Conservation (phyloP, 192 early-diverging fungal genomes). For the Linnemannia exigua region DNA sequence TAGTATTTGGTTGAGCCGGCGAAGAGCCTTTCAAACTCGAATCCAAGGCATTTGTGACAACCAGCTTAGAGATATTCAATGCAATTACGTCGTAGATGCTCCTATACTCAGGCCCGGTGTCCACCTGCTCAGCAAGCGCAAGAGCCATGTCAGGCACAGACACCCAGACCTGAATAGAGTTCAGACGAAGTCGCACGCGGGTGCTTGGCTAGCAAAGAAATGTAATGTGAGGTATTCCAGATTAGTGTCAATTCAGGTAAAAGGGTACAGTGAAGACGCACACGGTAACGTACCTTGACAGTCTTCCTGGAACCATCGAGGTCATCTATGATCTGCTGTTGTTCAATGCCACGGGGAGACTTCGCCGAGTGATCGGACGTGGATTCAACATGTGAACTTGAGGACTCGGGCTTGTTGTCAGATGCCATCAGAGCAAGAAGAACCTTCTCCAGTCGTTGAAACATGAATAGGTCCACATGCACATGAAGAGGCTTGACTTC, state of each 20-base stretch:
- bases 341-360: constrained; percentile 16
- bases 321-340: constrained; percentile 57
- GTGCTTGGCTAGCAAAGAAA: constrained; percentile 18
- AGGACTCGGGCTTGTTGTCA: neutral
- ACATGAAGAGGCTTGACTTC: constrained; percentile 65
- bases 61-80: constrained; percentile 40
- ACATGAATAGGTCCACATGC: constrained; percentile 61
- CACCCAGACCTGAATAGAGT: constrained; percentile 47
- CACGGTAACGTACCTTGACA: constrained; percentile 25
- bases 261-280: too few species aligned
- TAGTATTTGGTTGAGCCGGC: neutral
- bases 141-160: constrained; percentile 46
- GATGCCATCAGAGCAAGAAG: constrained; percentile 45
- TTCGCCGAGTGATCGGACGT: neutral
- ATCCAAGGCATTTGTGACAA: constrained; percentile 21
- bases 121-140: constrained; percentile 11
- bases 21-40: neutral
- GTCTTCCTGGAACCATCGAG: constrained; percentile 19
- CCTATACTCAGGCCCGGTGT: constrained; percentile 47
- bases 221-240: neutral
- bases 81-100: constrained; percentile 41
- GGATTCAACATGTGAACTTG: neutral
- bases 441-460: constrained; percentile 61
- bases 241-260: too few species aligned
- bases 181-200: constrained; percentile 39